phyloP scores from a whole-genome alignment of 208 protist genomes.

The Leishmania gerbilli region DNA sequence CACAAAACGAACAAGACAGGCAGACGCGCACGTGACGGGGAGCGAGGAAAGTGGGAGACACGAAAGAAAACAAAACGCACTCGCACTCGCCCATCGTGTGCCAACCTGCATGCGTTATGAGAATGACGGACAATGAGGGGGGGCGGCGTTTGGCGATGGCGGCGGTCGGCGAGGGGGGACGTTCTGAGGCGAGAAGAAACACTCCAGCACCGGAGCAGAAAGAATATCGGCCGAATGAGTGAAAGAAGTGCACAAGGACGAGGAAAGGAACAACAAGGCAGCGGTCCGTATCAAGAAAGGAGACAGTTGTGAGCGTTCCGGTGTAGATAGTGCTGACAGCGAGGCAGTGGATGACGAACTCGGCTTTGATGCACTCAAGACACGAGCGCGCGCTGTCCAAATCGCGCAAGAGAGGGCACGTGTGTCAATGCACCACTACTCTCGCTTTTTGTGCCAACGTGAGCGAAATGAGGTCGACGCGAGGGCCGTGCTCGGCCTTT shows the following conservation, averaged over 20 bases:
- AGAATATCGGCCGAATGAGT: not conserved
- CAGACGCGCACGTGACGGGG: not conserved
- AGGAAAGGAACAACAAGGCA: conserved; percentile 7
- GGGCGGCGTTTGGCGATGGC: not conserved
- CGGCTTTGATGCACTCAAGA: not conserved
- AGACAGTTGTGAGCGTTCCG: not conserved
- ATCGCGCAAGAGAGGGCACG: not conserved
- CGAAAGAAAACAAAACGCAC: not conserved
- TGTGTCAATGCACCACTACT: not conserved
- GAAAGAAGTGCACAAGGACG: not conserved
- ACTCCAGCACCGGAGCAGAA: not conserved
- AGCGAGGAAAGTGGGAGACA: not conserved
- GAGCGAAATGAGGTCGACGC: not conserved
- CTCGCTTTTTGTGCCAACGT: not conserved
- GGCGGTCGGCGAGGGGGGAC: not conserved
- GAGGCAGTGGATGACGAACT: not conserved
- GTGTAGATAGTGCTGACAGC: not conserved
- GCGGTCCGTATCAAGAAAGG: not conserved
- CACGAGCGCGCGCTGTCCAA: not conserved
- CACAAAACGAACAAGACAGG: not conserved
- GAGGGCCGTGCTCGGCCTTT: not conserved
- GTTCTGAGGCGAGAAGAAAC: too few species aligned
- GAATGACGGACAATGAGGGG: not conserved
- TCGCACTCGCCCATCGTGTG: not conserved
- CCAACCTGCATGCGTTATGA: not conserved